Evolutionary conservation across 208 protist genomes (phyloP).

Genomic region (Acanthamoeba healyi): DNA sequence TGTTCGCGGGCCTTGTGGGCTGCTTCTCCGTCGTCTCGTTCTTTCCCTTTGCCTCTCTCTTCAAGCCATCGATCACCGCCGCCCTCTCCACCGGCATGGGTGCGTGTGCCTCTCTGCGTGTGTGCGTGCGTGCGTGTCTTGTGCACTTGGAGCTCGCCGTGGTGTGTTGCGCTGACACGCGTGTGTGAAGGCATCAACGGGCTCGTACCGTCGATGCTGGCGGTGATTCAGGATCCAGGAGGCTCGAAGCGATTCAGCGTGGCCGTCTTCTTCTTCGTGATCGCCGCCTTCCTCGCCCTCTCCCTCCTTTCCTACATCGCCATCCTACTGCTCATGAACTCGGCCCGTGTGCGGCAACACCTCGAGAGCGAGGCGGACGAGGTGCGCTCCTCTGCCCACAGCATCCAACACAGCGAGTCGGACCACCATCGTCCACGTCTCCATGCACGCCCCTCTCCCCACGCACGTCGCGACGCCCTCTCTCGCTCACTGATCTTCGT

Average conservation of each 20-base stretch:
- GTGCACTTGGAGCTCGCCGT: too few relatives aligned
- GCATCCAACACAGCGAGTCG: too few relatives aligned
- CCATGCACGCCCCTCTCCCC: too few relatives aligned
- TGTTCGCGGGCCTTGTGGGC: background rate
- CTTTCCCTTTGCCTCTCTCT: conserved; percentile 57
- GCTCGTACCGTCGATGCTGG: background rate
- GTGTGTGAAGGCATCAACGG: conserved; percentile 46
- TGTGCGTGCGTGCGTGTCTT: too few relatives aligned
- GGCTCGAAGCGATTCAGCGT: background rate
- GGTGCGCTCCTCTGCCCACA: too few relatives aligned
- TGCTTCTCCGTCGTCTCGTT: conserved; percentile 64
- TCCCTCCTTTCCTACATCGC: background rate
- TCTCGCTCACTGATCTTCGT: too few relatives aligned
- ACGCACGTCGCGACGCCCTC: too few relatives aligned
- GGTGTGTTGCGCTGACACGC: too few relatives aligned
- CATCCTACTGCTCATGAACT: background rate
- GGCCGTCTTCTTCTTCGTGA: background rate
- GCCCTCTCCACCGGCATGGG: conserved; percentile 48
- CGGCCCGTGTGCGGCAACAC: background rate
- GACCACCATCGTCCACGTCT: background rate
- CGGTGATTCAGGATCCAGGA: background rate
- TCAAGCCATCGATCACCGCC: conserved; percentile 20
- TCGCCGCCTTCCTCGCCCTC: background rate
- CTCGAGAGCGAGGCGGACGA: background rate
- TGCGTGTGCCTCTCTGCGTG: background rate